A percentile compares a stretch with the other conserved stretches of the same genome.
Conservation (phyloP, 1,139 yeast species). For the Wickerhamomyces sp. region DNA sequence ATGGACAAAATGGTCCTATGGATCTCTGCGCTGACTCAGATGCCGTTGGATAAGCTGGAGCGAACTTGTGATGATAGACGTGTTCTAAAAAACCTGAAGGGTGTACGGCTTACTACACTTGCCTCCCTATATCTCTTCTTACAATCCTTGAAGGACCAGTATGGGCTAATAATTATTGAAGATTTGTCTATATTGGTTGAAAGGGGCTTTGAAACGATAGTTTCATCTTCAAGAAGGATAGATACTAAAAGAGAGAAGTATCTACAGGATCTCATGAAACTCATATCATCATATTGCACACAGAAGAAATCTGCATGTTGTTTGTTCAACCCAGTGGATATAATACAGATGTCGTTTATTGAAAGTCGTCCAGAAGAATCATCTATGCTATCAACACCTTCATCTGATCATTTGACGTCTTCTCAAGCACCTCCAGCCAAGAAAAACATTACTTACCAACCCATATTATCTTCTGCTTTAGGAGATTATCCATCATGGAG, state of each 20-base stretch:
- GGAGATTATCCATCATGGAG: constrained; percentile 20
- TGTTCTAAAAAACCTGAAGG: constrained; percentile 1
- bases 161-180: constrained; percentile 19
- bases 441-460: constrained; percentile 15
- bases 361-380: constrained; percentile 10
- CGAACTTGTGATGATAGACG: constrained; percentile 5
- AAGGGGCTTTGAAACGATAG: constrained; percentile 7
- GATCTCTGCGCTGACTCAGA: constrained; percentile 10
- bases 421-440: constrained; percentile 3
- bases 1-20: constrained; percentile 15
- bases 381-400: neutral
- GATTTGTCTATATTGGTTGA: constrained; percentile 16
- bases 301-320: constrained; percentile 13
- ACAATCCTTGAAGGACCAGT: constrained; percentile 7
- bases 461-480: constrained; percentile 16
- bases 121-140: constrained; percentile 15
- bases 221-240: constrained; percentile 6
- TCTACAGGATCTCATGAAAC: constrained; percentile 12
- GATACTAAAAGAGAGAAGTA: constrained; percentile 11
- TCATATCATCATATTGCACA: constrained; percentile 12
- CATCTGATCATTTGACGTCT: constrained; percentile 4
- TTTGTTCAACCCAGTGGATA: constrained; percentile 15
- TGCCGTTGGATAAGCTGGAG: constrained; percentile 1
- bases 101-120: constrained; percentile 12
- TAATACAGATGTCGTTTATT: constrained; percentile 18